Base-by-base conservation (phyloP, 352 stramenopile species). In the Pythium sp. region DNA sequence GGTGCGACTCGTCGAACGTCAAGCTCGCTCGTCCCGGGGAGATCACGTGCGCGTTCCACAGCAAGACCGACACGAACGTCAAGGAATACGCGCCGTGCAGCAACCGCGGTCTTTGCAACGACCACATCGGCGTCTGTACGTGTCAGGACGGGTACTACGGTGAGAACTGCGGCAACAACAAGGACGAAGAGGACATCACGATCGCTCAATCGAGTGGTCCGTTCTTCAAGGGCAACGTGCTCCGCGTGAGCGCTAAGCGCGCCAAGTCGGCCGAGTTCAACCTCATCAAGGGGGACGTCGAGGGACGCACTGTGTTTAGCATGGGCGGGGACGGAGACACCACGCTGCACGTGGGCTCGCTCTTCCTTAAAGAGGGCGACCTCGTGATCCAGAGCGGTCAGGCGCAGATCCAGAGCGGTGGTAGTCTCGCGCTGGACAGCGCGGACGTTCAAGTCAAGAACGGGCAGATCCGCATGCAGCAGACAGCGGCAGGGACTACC, bases 181-280 rank as follows among this genome's bases (percentile, higher is more conserved):
- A 78, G 34, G 81, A 94, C 62, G 75, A 84, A 30, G 79, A 87
- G 67, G 80, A 92, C 55, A 75, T 90, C n/a, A 57, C 89, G 8
- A 68, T 80, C 0, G 82, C 76, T 9, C 72, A 80, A 14, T 81
- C 82, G 4, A 65, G 28, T 0, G 86, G 84, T 3, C 80, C 83
- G 14, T 90, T 90, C 58, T 92, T 92, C 64, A 79, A 86, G 26
- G 86, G 86, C 38, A 91, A 92, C 36, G 72, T 89, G 22, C 64
- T 94, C 0, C 81, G 76, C 41, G 68, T 94, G 43, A 81, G 74
- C 8, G 82, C 84, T 6, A 75, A 77, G 46, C 79, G 82, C 2
- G 47, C 30, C 5, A 64, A 77, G 11, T 87, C 80, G 20, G 68
- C 72, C 15, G 77, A 86, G 30, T 94, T 94, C 62, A 82, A 94